phyloP scores from a whole-genome alignment of 441 rosid species.

The Populus hybrid region DNA sequence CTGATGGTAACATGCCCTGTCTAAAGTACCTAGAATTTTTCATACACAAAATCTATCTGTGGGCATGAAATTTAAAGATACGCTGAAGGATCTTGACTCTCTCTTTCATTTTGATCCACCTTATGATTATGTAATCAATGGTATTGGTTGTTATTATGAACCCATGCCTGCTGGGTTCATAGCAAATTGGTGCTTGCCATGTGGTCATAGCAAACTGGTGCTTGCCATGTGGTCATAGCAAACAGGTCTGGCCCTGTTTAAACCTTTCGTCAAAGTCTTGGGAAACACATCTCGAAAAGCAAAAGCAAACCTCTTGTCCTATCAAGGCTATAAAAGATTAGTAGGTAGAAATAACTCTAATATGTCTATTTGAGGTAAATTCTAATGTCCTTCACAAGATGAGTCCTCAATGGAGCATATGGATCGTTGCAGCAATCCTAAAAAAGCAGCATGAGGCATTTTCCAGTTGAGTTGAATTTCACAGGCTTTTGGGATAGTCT shows the following conservation, averaged over 20 bases:
- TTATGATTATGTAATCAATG: background rate
- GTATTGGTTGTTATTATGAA: background rate
- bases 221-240: background rate
- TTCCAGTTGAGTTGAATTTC: background rate
- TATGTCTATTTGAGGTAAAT: background rate
- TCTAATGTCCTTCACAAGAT: background rate
- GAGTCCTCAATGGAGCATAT: background rate
- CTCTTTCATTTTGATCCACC: background rate
- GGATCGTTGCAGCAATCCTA: background rate
- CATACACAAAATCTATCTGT: background rate
- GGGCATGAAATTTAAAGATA: background rate
- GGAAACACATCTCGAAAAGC: background rate
- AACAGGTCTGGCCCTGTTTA: background rate
- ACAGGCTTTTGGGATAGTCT: background rate
- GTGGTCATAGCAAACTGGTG: too few relatives aligned
- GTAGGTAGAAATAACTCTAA: background rate
- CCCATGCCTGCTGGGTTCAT: background rate
- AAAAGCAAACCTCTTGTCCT: background rate
- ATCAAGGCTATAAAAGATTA: background rate
- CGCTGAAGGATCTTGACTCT: background rate
- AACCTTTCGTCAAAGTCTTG: background rate
- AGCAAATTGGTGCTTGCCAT: background rate
- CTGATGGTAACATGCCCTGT: constrained; percentile 64
- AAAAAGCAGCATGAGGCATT: background rate
- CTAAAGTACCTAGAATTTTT: background rate